These are phyloP conservation scores for Gaeumannomyces sp. DNA, from an alignment of 2,329 filamentous ascomycete species.

Conservation along the genomic window DNA sequence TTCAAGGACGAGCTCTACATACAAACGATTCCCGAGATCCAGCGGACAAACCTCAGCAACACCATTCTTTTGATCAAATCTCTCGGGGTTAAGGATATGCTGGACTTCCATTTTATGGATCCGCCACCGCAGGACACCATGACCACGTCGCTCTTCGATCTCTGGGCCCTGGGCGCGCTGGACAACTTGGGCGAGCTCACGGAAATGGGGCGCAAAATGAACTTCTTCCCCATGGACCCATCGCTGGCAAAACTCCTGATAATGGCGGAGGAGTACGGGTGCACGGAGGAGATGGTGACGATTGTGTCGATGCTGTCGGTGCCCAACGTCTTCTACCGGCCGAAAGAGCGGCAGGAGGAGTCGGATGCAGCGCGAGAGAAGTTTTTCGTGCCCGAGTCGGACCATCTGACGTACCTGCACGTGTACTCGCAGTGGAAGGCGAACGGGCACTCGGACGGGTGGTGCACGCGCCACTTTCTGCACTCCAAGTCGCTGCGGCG, in stretches of 20 bases:
- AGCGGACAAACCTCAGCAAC: slow-evolving; percentile 91
- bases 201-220: slow-evolving; percentile 83
- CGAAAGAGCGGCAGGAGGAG: slow-evolving; percentile 94
- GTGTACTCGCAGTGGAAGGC: slow-evolving; percentile 94
- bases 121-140: slow-evolving; percentile 97
- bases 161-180: slow-evolving; percentile 90
- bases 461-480: slow-evolving; percentile 90
- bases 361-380: slow-evolving; percentile 93
- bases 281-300: slow-evolving; percentile 95
- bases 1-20: slow-evolving; percentile 96
- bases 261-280: slow-evolving; percentile 81
- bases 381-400: slow-evolving; percentile 96
- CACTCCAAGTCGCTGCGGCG: slow-evolving; percentile 90
- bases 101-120: slow-evolving; percentile 99
- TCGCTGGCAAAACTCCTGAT: slow-evolving; percentile 92
- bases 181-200: slow-evolving; percentile 94
- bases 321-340: slow-evolving; percentile 92
- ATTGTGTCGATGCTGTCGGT: slow-evolving; percentile 98
- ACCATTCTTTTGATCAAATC: slow-evolving; percentile 93
- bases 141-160: slow-evolving; percentile 91
- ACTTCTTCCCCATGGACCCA: slow-evolving; percentile 96
- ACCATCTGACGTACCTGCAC: slow-evolving; percentile 91
- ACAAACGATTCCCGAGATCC: slow-evolving; percentile 95
- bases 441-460: slow-evolving; percentile 82
- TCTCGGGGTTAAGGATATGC: slow-evolving; percentile 83